Evolutionary conservation across 192 early-diverging fungal genomes (phyloP).

Genomic region (Obelidium mucronatum): DNA sequence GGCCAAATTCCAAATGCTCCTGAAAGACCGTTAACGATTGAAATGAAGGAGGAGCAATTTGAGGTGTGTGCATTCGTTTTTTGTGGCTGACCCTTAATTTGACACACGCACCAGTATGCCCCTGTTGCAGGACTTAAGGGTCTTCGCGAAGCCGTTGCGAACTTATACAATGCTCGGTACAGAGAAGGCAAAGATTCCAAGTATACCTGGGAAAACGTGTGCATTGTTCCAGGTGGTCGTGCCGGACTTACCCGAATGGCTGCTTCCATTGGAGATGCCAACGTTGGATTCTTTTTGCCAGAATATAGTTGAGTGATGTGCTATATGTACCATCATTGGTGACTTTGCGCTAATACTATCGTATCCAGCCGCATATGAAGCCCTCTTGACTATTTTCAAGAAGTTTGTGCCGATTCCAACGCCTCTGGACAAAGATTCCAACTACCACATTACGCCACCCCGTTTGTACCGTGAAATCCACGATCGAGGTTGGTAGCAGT

Average conservation of each 20-base stretch:
- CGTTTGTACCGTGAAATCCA: slow-evolving; percentile 52
- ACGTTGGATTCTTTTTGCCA: slow-evolving; percentile 65
- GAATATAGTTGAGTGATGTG: slow-evolving; percentile 42
- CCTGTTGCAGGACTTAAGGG: slow-evolving; percentile 53
- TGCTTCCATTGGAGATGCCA: slow-evolving; percentile 54
- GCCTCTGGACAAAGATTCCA: slow-evolving; percentile 47
- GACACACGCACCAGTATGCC: slow-evolving; percentile 50
- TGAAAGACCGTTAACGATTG: slow-evolving; percentile 41
- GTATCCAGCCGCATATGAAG: slow-evolving; percentile 48
- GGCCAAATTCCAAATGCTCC: slow-evolving; percentile 38
- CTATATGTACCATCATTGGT: not conserved
- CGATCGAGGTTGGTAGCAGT: slow-evolving; percentile 32
- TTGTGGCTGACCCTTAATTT: slow-evolving; percentile 22
- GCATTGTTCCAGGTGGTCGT: slow-evolving; percentile 64
- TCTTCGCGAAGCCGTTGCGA: slow-evolving; percentile 55
- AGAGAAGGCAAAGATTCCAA: slow-evolving; percentile 49
- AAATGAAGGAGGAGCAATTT: slow-evolving; percentile 39
- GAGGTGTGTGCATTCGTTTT: slow-evolving; percentile 37
- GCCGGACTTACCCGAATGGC: slow-evolving; percentile 64
- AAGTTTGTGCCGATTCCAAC: slow-evolving; percentile 65
- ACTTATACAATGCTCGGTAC: slow-evolving; percentile 59
- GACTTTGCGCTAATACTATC: slow-evolving; percentile 19
- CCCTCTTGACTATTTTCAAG: slow-evolving; percentile 28
- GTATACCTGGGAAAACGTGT: slow-evolving; percentile 63
- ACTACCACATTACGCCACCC: slow-evolving; percentile 56